Conservation (phyloP, 1,284 basidiomycete species). For the Ceratobasidium theobromae region DNA sequence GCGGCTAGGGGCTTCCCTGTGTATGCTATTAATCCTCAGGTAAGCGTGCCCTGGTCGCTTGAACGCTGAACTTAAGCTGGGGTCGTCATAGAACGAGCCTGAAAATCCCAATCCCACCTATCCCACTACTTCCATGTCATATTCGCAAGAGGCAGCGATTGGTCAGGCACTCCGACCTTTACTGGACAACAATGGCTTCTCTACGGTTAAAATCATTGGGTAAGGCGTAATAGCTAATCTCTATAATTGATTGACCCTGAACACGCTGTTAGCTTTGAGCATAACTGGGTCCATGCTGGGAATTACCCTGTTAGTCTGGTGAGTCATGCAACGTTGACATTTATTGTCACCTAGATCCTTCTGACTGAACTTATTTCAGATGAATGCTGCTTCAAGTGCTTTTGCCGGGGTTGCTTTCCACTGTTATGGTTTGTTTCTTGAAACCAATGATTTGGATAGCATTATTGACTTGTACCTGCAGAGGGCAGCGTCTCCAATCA, state of each 20-base stretch:
- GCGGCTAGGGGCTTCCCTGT: conserved; percentile 50
- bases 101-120: conserved; percentile 57
- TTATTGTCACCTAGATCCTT: not conserved
- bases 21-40: conserved; percentile 56
- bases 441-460: not conserved
- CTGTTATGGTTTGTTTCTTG: conserved; percentile 47
- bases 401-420: conserved; percentile 56
- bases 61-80: too few relatives aligned
- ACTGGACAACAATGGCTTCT: conserved; percentile 54
- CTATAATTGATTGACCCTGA: not conserved
- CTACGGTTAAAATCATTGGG: conserved; percentile 52
- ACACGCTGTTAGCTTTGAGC: conserved; percentile 42
- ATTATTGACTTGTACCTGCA: not conserved
- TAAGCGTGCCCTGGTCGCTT: conserved; percentile 35
- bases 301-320: conserved; percentile 54
- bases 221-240: not conserved
- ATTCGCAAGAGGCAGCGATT: conserved; percentile 50
- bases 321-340: conserved; percentile 17
- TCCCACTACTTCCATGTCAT: conserved; percentile 51
- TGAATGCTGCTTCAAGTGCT: conserved; percentile 50
- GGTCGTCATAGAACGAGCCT: conserved; percentile 52
- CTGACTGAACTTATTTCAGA: conserved; percentile 42
- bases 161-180: conserved; percentile 50
- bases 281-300: conserved; percentile 56
- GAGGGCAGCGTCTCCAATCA: conserved; percentile 42